Evolutionary conservation across 805 yeast species (phyloP), one percentile per base, ranked within the genome.

Genomic region (Candida orba): DNA sequence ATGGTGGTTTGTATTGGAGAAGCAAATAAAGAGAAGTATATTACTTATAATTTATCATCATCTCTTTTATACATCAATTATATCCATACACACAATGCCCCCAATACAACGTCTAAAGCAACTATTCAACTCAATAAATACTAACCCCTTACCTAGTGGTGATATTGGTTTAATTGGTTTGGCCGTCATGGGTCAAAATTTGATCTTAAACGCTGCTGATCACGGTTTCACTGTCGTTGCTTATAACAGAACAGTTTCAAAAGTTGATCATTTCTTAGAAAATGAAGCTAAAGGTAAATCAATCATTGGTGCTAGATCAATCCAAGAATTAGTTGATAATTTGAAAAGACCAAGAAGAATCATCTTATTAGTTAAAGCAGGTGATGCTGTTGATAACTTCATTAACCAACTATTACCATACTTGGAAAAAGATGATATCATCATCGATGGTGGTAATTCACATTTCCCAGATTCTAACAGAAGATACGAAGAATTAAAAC

Each of bases 101-200:
- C 45, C 46, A 22, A 34, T 46, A 35, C 33, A 46, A 23, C 50
- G 53, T 17, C 44, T 50, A 15, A 36, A 36, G 13, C 51, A 48
- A 17, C 37, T 50, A n/a, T 17, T 22, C n/a, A 17, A 24, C 10
- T 18, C 10, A 31, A 17, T 35, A 45, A n/a, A 24, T 44, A 48
- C 53, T 53, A 51, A 54, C 57, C 37, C 37, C 6, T 18, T 14
- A 3, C 52, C 57, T 45, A 80, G 86, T 66, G 93, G 91, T 77
- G 99, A 91, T 82, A 81, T 91, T 69, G 99, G 97, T 71, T 86
- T 91, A 68, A 90, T 93, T 65, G 99, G 99, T 68, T 79, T 91
- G 79, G 99, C 99, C 84, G 99, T 91, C 58, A 91, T 91, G 99
- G 99, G 99, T 72, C 95, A 86, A 78, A 91, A 91, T 80, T 76